Conservation (phyloP, 495 filamentous ascomycete genomes). For the Saxispiralis lemnorum region DNA sequence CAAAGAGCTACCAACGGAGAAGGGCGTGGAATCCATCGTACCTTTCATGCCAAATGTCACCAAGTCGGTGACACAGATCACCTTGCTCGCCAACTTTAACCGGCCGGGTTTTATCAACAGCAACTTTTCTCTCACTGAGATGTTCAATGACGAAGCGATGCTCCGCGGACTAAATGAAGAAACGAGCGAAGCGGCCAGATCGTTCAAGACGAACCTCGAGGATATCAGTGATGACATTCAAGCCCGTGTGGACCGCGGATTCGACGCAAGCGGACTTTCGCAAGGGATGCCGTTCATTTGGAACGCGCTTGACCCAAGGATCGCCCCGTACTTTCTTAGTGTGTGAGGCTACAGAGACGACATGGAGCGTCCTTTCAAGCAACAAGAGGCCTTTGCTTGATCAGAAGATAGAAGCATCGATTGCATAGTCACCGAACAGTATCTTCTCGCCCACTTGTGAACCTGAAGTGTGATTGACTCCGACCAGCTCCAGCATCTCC, state of each 20-base stretch:
- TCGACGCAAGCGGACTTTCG: conserved; percentile 22
- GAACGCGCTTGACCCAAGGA: conserved; percentile 20
- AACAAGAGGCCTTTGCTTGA: too few species aligned
- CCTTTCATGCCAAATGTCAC: conserved; percentile 19
- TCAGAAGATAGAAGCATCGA: too few species aligned
- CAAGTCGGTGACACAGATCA: conserved; percentile 17
- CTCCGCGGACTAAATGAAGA: conserved; percentile 6
- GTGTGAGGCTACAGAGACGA: background rate
- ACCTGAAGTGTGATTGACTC: too few species aligned
- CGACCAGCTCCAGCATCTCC: too few species aligned
- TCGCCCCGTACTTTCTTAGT: conserved; percentile 4
- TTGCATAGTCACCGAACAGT: too few species aligned
- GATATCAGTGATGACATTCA: conserved; percentile 17
- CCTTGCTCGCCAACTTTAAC: conserved; percentile 16
- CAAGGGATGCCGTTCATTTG: conserved; percentile 28
- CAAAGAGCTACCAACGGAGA: conserved; percentile 20
- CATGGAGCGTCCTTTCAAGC: too few species aligned
- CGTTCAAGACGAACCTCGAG: conserved; percentile 13
- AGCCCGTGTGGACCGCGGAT: conserved; percentile 8
- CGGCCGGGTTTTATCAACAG: conserved; percentile 16
- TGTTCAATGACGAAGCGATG: conserved; percentile 19
- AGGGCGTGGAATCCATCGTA: conserved; percentile 18
- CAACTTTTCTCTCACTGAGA: conserved; percentile 19
- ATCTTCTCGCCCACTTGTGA: too few species aligned
- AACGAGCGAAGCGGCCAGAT: conserved; percentile 7